Evolutionary conservation across 2,329 filamentous ascomycete genomes (phyloP).

Genomic region (Pseudocercospora ulei): DNA sequence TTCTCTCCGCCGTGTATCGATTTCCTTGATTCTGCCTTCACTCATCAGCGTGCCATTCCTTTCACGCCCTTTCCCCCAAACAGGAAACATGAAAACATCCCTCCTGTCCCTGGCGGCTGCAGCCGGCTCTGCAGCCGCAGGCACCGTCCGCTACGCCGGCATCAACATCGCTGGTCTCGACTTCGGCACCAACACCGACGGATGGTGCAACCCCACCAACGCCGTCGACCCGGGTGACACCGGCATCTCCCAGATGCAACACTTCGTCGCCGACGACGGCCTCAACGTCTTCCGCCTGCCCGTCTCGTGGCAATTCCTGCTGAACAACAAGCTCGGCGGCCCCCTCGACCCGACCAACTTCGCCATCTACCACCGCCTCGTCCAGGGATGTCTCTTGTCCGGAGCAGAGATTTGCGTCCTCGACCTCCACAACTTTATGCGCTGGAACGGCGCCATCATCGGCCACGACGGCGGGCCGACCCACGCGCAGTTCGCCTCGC

Average conservation of each 20-base stretch:
- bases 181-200: constrained; percentile 35
- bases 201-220: constrained; percentile 34
- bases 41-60: constrained; percentile 18
- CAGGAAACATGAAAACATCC: constrained; percentile 25
- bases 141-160: constrained; percentile 29
- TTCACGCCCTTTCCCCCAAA: constrained; percentile 22
- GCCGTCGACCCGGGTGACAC: constrained; percentile 31
- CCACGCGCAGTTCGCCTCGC: constrained; percentile 48
- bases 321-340: constrained; percentile 28
- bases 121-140: constrained; percentile 19
- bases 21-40: constrained; percentile 8
- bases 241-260: constrained; percentile 44
- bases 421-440: constrained; percentile 31
- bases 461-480: constrained; percentile 57
- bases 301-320: constrained; percentile 33
- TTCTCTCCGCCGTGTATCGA: constrained; percentile 1
- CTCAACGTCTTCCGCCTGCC: constrained; percentile 52
- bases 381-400: constrained; percentile 35
- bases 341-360: constrained; percentile 23
- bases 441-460: constrained; percentile 50
- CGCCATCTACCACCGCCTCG: constrained; percentile 28
- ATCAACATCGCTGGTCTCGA: constrained; percentile 33
- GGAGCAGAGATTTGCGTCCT: constrained; percentile 30
- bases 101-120: constrained; percentile 21
- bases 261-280: constrained; percentile 47